Base-by-base conservation (phyloP, 2,329 filamentous ascomycete genomes). In the Aureobasidium sp. region DNA sequence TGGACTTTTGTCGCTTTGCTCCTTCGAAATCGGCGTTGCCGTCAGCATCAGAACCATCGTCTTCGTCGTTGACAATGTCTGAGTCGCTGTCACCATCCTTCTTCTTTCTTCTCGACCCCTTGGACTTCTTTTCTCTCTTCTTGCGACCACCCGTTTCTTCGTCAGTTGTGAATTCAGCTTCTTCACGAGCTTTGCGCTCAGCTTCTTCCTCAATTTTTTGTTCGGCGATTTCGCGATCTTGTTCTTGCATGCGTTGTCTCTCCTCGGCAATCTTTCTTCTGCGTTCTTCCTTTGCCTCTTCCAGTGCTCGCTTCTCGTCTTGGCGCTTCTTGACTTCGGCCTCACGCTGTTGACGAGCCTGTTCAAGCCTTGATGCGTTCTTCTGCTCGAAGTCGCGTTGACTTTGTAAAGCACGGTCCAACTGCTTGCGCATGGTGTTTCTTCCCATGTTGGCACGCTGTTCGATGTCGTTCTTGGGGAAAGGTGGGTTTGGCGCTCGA, bases 381-480 rank as follows among this genome's bases (percentile, higher is more conserved):
- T 90, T 91, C 68, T 91, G 88, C 73, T 99, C 94, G 74, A 96
- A 97, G 65, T 95, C 90, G 65, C 85, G 87, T 73, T 99, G 94
- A 67, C 85, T 88, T 66, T 90, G 86, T 51, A 93, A 84, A 5
- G 90, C 88, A 68, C 91, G 86, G 69, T 95, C 90, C 13, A 99
- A 83, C 73, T 99, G 93, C 69, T 90, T 91, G 66, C 90, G 88
- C 77, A 96, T 90, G 1, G 95, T 99, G 73, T 97, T 96, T 64
- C 89, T 87, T 66, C 91, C 92, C 94, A 99, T 99, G 79, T 90
- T 96, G 47, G 94, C 93, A 71, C 95, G 91, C 75, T 95, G 90
- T 73, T 97, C 93, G 39, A 99, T 85, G 67, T 97, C 91, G 63
- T 88, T 83, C 68, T 90, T 88, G 7, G 93, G 94, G 74, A 97